These are phyloP conservation scores for Hemileccinum impolitum DNA, from an alignment of 768 basidiomycete genomes.

Conservation along the genomic window DNA sequence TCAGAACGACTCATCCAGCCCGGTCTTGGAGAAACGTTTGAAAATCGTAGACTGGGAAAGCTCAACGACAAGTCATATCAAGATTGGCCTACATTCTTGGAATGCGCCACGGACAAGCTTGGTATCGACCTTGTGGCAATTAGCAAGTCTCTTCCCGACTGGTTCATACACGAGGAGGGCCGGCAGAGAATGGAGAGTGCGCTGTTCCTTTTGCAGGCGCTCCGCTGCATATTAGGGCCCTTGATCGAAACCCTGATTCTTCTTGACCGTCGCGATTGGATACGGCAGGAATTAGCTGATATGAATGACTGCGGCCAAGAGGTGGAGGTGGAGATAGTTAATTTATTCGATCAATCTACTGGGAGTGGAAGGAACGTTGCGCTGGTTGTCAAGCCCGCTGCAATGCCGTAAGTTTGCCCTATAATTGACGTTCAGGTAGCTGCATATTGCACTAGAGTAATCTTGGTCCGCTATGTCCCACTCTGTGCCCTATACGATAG, in stretches of 20 bases:
- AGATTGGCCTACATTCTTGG: slow-evolving; percentile 49
- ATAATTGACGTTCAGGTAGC: not conserved
- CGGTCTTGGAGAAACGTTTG: slow-evolving; percentile 37
- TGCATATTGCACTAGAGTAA: not conserved
- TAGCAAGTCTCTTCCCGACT: slow-evolving; percentile 15
- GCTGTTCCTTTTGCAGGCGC: slow-evolving; percentile 57
- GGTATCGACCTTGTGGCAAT: slow-evolving; percentile 18
- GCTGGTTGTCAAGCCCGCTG: slow-evolving; percentile 45
- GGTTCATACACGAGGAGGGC: slow-evolving; percentile 19
- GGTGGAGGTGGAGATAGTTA: slow-evolving; percentile 47
- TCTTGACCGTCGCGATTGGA: slow-evolving; percentile 58
- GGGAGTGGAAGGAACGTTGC: slow-evolving; percentile 75
- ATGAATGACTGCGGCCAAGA: slow-evolving; percentile 16
- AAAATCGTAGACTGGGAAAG: slow-evolving; percentile 50
- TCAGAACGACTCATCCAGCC: slow-evolving; percentile 11
- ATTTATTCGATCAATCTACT: slow-evolving; percentile 68
- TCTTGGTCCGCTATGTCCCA: not conserved
- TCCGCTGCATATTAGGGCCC: slow-evolving; percentile 69
- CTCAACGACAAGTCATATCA: slow-evolving; percentile 49
- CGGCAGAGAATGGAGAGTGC: slow-evolving; percentile 35
- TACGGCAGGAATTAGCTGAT: slow-evolving; percentile 39
- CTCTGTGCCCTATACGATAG: slow-evolving; percentile 8
- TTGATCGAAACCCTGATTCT: slow-evolving; percentile 64
- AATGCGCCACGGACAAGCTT: slow-evolving; percentile 27
- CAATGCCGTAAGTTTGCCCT: slow-evolving; percentile 5